Conservation (phyloP, 1,139 yeast genomes). For the Zygosaccharomyces sapae region DNA sequence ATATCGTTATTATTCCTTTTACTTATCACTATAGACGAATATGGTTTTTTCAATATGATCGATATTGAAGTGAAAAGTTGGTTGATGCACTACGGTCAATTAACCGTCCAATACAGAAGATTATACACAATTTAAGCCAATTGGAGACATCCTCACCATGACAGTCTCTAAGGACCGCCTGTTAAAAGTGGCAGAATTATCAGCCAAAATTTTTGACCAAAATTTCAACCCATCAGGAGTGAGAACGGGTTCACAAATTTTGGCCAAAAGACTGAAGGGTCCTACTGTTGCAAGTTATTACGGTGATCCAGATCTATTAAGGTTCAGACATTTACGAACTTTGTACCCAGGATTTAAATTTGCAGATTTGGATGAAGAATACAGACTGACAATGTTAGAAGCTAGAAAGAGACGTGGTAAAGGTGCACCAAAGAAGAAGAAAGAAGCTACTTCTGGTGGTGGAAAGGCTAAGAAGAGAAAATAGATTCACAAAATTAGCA, state of each 20-base stretch:
- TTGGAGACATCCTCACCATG: slow-evolving; percentile 16
- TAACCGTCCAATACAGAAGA: background rate
- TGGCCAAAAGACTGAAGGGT: slow-evolving; percentile 72
- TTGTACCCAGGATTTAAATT: slow-evolving; percentile 56
- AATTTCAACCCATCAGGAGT: slow-evolving; percentile 63
- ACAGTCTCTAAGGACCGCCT: slow-evolving; percentile 44
- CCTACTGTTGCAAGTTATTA: slow-evolving; percentile 68
- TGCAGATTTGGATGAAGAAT: slow-evolving; percentile 69
- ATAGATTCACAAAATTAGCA: slow-evolving; percentile 9
- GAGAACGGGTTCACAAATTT: slow-evolving; percentile 75
- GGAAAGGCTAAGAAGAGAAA: slow-evolving; percentile 40
- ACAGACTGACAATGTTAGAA: slow-evolving; percentile 60
- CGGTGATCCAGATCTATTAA: slow-evolving; percentile 68
- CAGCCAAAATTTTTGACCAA: slow-evolving; percentile 58
- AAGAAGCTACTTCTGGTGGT: slow-evolving; percentile 36
- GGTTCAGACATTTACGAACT: slow-evolving; percentile 54
- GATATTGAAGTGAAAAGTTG: background rate
- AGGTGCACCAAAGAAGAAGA: slow-evolving; percentile 85
- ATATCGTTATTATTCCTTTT: background rate
- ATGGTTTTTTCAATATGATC: background rate
- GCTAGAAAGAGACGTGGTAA: slow-evolving; percentile 81
- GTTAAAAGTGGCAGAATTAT: slow-evolving; percentile 51
- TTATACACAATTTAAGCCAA: background rate
- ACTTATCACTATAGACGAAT: background rate
- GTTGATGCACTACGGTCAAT: no score